Evolutionary conservation across 768 basidiomycete genomes (phyloP).

Genomic region (Macrolepiota fuliginosa): DNA sequence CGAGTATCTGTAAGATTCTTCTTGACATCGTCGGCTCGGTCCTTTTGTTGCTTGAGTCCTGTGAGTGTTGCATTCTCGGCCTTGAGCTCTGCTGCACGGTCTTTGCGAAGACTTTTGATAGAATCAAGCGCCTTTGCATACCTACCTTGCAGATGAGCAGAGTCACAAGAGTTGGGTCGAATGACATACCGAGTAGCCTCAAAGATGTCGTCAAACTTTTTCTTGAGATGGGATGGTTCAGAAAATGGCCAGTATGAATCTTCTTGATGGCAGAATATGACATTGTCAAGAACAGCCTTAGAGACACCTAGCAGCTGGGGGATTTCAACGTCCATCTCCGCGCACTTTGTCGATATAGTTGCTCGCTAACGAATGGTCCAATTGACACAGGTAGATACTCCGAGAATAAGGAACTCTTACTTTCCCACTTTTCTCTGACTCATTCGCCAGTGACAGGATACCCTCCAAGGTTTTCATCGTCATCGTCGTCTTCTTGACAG

Average conservation of each 20-base stretch:
- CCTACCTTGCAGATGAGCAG: slow-evolving; percentile 35
- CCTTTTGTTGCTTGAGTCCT: slow-evolving; percentile 76
- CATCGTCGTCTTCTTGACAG: slow-evolving; percentile 84
- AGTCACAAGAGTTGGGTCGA: background rate
- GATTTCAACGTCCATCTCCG: slow-evolving; percentile 94
- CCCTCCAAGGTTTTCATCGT: slow-evolving; percentile 98
- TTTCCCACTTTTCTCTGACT: slow-evolving; percentile 70
- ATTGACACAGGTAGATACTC: background rate
- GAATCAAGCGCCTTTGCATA: slow-evolving; percentile 96
- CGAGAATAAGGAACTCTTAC: slow-evolving; percentile 38
- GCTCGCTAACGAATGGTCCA: slow-evolving; percentile 53
- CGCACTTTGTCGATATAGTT: slow-evolving; percentile 95
- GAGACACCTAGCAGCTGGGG: slow-evolving; percentile 93
- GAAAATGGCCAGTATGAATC: slow-evolving; percentile 98
- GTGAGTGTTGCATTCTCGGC: slow-evolving; percentile 87
- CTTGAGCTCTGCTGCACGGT: slow-evolving; percentile 87
- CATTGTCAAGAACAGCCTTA: slow-evolving; percentile 97
- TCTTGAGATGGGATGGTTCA: slow-evolving; percentile 88
- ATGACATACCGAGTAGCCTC: slow-evolving; percentile 84
- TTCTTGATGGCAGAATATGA: slow-evolving; percentile 99
- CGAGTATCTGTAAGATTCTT: slow-evolving; percentile 61
- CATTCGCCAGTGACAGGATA: slow-evolving; percentile 73
- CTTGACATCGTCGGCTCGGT: slow-evolving; percentile 81
- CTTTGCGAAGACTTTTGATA: slow-evolving; percentile 89
- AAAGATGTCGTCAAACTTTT: slow-evolving; percentile 99